Evolutionary conservation across 257 asterid genomes (phyloP).

Genomic region (Nicotiana undulata): DNA sequence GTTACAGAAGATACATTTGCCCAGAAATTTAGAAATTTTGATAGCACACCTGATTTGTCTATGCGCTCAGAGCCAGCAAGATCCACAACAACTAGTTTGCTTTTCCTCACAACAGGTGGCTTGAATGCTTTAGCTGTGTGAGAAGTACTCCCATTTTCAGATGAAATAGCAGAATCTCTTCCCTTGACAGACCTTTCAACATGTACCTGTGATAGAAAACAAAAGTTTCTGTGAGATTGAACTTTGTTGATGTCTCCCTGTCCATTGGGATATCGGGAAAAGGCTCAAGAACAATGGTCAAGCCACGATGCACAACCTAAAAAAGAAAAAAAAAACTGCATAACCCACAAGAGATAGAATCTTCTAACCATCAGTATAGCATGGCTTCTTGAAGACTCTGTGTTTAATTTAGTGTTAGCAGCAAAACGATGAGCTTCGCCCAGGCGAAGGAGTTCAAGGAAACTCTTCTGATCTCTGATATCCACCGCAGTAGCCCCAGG

Average conservation of each 20-base stretch:
- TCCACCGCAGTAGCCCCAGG: slow-evolving; percentile 73
- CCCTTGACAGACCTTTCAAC: slow-evolving; percentile 66
- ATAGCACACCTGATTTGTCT: slow-evolving; percentile 58
- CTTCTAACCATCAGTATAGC: slow-evolving; percentile 71
- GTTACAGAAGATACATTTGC: neutral
- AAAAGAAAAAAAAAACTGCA: neutral
- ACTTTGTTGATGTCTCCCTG: neutral
- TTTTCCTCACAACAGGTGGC: slow-evolving; percentile 65
- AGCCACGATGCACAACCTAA: neutral
- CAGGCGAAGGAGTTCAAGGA: slow-evolving; percentile 52
- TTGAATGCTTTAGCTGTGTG: slow-evolving; percentile 41
- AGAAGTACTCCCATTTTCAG: slow-evolving; percentile 50
- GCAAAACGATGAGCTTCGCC: slow-evolving; percentile 90
- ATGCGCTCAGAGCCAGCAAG: slow-evolving; percentile 97
- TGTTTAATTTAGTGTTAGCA: slow-evolving; percentile 75
- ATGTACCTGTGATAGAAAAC: slow-evolving; percentile 39
- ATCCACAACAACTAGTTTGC: slow-evolving; percentile 80
- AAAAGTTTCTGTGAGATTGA: neutral
- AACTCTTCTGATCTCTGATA: slow-evolving; percentile 62
- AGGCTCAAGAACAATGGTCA: neutral
- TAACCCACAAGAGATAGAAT: slow-evolving; percentile 1
- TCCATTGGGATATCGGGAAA: neutral
- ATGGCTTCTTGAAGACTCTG: slow-evolving; percentile 94
- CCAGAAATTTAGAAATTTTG: neutral
- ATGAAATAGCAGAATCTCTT: slow-evolving; percentile 38